phyloP scores from a whole-genome alignment of 352 stramenopile species.

The Globisporangium alternatum region DNA sequence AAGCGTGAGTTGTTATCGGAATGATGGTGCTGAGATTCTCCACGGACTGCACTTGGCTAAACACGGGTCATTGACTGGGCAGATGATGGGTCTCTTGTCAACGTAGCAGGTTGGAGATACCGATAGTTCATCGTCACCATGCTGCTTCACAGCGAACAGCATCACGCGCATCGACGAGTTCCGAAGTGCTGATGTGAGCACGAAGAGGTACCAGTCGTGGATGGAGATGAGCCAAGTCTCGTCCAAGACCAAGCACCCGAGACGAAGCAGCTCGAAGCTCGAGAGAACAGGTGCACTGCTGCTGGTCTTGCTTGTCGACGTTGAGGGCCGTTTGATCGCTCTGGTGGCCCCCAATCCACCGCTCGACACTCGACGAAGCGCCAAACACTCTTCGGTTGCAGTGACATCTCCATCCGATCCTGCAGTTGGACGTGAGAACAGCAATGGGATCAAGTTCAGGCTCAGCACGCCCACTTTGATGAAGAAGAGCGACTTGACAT shows the following conservation, averaged over 20 bases:
- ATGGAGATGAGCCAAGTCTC: slow-evolving; percentile 3
- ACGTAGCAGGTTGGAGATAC: not conserved
- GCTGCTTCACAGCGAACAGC: not conserved
- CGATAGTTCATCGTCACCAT: not conserved
- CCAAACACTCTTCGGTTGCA: slow-evolving; percentile 3
- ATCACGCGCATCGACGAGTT: not conserved
- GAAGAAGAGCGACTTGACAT: slow-evolving; percentile 13
- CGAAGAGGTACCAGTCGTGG: not conserved
- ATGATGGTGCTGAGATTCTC: not conserved
- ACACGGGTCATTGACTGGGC: not conserved
- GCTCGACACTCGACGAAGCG: slow-evolving; percentile 3
- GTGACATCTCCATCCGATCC: not conserved
- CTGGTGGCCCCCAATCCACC: slow-evolving; percentile 5
- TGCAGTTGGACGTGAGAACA: not conserved
- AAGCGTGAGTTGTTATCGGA: not conserved
- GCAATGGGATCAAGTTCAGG: slow-evolving; percentile 8
- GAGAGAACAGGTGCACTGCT: slow-evolving; percentile 2
- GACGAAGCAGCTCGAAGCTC: slow-evolving; percentile 28
- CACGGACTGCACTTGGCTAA: not conserved
- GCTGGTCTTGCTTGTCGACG: not conserved
- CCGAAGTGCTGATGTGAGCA: not conserved
- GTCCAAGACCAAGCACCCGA: slow-evolving; percentile 10
- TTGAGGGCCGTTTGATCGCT: not conserved
- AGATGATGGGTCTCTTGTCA: not conserved
- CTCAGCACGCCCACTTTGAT: slow-evolving; percentile 4